phyloP scores from a whole-genome alignment of 139 green algal genomes.

The Chlamydomonas eustigma region DNA sequence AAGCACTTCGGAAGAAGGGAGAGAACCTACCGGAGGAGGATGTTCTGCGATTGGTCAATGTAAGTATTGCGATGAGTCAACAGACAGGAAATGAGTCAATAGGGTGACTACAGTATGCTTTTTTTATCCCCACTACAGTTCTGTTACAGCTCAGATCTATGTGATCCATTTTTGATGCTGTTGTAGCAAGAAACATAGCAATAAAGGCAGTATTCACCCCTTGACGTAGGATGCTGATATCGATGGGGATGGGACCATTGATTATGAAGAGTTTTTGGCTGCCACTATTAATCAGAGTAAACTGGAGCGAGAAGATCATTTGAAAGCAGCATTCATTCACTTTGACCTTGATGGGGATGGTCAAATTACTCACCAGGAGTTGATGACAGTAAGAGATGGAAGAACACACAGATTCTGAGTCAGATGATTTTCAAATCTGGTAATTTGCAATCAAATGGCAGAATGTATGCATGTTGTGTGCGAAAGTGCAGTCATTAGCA shows the following conservation, averaged over 20 bases:
- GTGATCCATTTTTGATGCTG: too few relatives aligned
- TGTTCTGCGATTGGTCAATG: slow-evolving; percentile 24
- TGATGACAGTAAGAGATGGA: slow-evolving; percentile 63
- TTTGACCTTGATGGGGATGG: slow-evolving; percentile 76
- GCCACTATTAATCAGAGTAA: slow-evolving; percentile 76
- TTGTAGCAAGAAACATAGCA: too few relatives aligned
- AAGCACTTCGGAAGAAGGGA: slow-evolving; percentile 38
- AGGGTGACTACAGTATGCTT: too few relatives aligned
- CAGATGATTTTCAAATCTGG: too few relatives aligned
- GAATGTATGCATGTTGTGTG: too few relatives aligned
- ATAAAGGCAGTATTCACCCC: too few relatives aligned
- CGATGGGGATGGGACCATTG: slow-evolving; percentile 29
- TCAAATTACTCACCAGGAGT: slow-evolving; percentile 61
- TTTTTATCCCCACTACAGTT: too few relatives aligned
- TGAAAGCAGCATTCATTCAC: slow-evolving; percentile 60
- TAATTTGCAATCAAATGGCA: background rate
- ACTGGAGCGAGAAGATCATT: slow-evolving; percentile 69
- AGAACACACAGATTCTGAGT: too few relatives aligned
- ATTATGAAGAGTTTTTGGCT: slow-evolving; percentile 71
- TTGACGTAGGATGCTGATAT: slow-evolving; percentile 18
- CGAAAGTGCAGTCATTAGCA: too few relatives aligned
- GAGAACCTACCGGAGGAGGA: slow-evolving; percentile 27
- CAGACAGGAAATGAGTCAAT: too few relatives aligned
- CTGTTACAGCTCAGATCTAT: too few relatives aligned
- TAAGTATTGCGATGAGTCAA: too few relatives aligned